Conservation (phyloP, 352 stramenopile species). For the Pythium insidiosum region DNA sequence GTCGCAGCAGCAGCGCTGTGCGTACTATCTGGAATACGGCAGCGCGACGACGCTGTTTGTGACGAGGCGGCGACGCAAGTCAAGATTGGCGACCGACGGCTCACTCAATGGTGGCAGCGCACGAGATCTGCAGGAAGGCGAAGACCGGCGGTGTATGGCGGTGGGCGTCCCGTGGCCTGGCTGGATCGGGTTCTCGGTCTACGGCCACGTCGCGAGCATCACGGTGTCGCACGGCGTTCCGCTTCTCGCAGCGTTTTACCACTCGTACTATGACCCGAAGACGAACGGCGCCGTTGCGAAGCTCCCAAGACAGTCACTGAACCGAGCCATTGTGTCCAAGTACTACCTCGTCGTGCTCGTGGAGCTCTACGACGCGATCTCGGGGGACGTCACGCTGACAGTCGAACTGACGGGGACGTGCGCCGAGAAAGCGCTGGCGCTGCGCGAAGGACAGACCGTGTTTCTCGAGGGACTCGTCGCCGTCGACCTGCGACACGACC, state of each 20-base stretch:
- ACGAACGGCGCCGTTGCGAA: constrained; percentile 16
- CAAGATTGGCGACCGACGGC: neutral
- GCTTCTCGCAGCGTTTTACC: constrained; percentile 58
- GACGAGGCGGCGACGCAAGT: neutral
- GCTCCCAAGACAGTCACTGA: constrained; percentile 15
- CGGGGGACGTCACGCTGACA: constrained; percentile 22
- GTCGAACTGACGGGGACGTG: constrained; percentile 48
- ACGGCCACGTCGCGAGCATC: constrained; percentile 38
- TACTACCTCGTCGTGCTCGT: constrained; percentile 57
- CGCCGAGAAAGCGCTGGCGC: constrained; percentile 28
- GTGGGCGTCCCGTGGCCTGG: neutral
- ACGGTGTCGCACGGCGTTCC: constrained; percentile 51
- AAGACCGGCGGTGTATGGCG: constrained; percentile 1
- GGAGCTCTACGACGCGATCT: constrained; percentile 41
- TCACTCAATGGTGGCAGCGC: constrained; percentile 1
- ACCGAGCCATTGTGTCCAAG: constrained; percentile 47
- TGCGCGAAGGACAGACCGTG: constrained; percentile 38
- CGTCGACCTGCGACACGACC: constrained; percentile 24
- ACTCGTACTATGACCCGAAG: constrained; percentile 59
- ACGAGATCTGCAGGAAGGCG: constrained; percentile 11
- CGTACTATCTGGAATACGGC: constrained; percentile 62
- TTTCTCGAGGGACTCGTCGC: constrained; percentile 44
- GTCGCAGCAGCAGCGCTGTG: constrained; percentile 30
- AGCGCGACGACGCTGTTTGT: constrained; percentile 47
- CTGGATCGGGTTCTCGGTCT: constrained; percentile 45